Conservation (phyloP, 2,329 filamentous ascomycete genomes). For the Penicillium psychrosexuale region DNA sequence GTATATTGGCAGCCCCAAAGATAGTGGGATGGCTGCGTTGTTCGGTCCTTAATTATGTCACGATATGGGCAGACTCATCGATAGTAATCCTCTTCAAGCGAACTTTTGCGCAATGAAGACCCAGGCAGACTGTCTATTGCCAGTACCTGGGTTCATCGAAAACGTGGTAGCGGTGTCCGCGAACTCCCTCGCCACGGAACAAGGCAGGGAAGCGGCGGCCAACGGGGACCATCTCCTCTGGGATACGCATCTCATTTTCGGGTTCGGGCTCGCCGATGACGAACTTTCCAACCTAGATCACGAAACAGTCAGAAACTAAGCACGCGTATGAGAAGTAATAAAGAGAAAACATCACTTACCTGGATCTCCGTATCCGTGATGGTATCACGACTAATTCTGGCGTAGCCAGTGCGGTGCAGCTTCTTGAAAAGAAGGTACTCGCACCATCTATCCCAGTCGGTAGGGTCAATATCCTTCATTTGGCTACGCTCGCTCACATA, state of each 20-base stretch:
- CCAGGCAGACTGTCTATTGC: constrained; percentile 29
- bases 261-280: constrained; percentile 69
- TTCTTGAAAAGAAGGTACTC: constrained; percentile 97
- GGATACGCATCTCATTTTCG: constrained; percentile 61
- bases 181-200: constrained; percentile 80
- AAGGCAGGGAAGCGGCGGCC: constrained; percentile 79
- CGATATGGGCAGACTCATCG: constrained; percentile 8
- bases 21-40: constrained; percentile 6
- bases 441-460: constrained; percentile 97
- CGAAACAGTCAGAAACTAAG: constrained; percentile 14
- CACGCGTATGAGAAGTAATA: background rate
- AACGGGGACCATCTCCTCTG: constrained; percentile 70
- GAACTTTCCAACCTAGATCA: constrained; percentile 76
- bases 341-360: constrained; percentile 46
- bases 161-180: constrained; percentile 90
- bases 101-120: background rate
- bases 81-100: background rate
- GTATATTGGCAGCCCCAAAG: background rate
- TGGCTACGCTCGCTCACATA: constrained; percentile 79
- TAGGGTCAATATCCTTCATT: constrained; percentile 92
- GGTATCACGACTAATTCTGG: constrained; percentile 78
- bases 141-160: constrained; percentile 85
- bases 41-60: constrained; percentile 11
- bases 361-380: constrained; percentile 98
- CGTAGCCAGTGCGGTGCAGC: constrained; percentile 81